These are phyloP conservation scores for Flaveria floridana DNA, from an alignment of 140 eudicot genomes.

Conservation along the genomic window DNA sequence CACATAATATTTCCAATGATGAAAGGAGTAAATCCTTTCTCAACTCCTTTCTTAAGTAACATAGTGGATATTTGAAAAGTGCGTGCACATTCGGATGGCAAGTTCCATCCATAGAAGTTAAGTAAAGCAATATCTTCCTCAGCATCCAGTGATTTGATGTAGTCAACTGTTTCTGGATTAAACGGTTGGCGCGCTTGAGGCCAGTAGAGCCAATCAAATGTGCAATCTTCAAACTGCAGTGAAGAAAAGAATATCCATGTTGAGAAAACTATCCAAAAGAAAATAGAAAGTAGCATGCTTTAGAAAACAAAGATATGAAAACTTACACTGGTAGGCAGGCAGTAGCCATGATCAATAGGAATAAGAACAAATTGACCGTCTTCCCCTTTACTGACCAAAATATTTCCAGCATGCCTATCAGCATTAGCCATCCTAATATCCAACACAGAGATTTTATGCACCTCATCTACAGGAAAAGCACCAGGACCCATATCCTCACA, in stretches of 20 bases:
- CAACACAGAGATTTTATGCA: conserved; percentile 76
- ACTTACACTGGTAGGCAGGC: conserved; percentile 81
- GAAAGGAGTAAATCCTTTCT: conserved; percentile 64
- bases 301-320: background rate
- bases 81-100: conserved; percentile 64
- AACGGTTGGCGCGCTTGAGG: conserved; percentile 80
- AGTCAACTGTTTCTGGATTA: conserved; percentile 53
- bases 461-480: conserved; percentile 72
- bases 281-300: background rate
- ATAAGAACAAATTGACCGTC: conserved; percentile 45
- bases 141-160: conserved; percentile 70
- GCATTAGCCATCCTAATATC: conserved; percentile 92
- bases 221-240: conserved; percentile 82
- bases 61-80: conserved; percentile 68
- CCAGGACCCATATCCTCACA: conserved; percentile 89
- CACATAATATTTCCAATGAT: conserved; percentile 79
- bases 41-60: conserved; percentile 79
- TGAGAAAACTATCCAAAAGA: background rate
- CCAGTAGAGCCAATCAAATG: conserved; percentile 94
- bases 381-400: conserved; percentile 59
- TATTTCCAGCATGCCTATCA: conserved; percentile 89
- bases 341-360: conserved; percentile 92
- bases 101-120: conserved; percentile 68
- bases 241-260: background rate
- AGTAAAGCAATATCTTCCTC: conserved; percentile 82